phyloP scores from a whole-genome alignment of 352 stramenopile genomes.

The Globisporangium sylvaticum region DNA sequence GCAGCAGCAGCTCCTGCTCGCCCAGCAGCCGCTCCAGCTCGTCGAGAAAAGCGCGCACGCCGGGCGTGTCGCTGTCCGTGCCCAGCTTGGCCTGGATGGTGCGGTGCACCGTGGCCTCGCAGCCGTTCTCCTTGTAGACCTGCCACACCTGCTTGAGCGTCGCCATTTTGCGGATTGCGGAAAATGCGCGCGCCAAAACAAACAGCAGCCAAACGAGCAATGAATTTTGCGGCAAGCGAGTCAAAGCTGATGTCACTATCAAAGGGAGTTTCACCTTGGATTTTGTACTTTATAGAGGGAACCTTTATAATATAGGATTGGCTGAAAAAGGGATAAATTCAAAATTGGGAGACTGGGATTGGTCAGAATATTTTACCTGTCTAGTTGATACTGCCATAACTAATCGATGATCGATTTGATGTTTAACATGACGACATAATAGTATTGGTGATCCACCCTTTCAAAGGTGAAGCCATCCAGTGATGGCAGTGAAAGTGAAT shows the following conservation, averaged over 20 bases:
- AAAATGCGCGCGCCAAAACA: background rate
- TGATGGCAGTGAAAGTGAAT: no score
- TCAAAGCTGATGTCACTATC: background rate
- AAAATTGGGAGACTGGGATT: no score
- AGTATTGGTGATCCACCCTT: no score
- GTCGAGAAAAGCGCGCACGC: conserved; percentile 24
- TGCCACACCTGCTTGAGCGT: conserved; percentile 38
- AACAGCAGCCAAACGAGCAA: background rate
- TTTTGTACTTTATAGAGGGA: no score
- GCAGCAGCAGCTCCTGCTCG: conserved; percentile 36
- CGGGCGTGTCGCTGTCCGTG: conserved; percentile 15
- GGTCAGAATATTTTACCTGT: no score
- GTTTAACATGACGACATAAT: no score
- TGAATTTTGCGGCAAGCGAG: background rate
- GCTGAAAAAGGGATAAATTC: no score
- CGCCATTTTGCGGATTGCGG: conserved; percentile 19
- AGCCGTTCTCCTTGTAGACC: conserved; percentile 43
- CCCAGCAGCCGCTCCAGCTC: conserved; percentile 36
- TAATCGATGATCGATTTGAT: no score
- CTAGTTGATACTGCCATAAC: no score
- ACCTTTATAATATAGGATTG: no score
- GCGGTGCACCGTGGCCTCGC: conserved; percentile 32
- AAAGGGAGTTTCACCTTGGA: background rate
- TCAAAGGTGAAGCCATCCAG: no score
- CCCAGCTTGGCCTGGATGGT: conserved; percentile 27